Conservation (phyloP, 78 protist species). For the Dictyostelium discoideum region dicty_2.7 NC_007089.4:6012001-6012500, state of each 20-base stretch:
- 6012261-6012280: slow-evolving; percentile 52
- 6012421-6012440: neutral
- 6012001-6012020: slow-evolving; percentile 89
- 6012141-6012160: slow-evolving; percentile 91
- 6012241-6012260: slow-evolving; percentile 32
- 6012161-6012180: slow-evolving; percentile 90
- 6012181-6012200: slow-evolving; percentile 87
- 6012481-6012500: slow-evolving; percentile 28
- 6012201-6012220: slow-evolving; percentile 43
- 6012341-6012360: slow-evolving; percentile 86
- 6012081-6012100: slow-evolving; percentile 92
- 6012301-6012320: slow-evolving; percentile 66
- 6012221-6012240: slow-evolving; percentile 60
- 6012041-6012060: slow-evolving; percentile 90
- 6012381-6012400: slow-evolving; percentile 20
- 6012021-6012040: slow-evolving; percentile 87
- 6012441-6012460: slow-evolving; percentile 32
- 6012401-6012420: neutral
- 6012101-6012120: slow-evolving; percentile 61
- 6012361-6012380: slow-evolving; percentile 20
- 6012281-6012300: slow-evolving; percentile 68
- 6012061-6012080: slow-evolving; percentile 80
- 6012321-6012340: slow-evolving; percentile 85
- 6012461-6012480: slow-evolving; percentile 15
- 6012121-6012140: slow-evolving; percentile 79